phyloP scores from a whole-genome alignment of 2,329 filamentous ascomycete genomes.

The Botrytis fabae region DNA sequence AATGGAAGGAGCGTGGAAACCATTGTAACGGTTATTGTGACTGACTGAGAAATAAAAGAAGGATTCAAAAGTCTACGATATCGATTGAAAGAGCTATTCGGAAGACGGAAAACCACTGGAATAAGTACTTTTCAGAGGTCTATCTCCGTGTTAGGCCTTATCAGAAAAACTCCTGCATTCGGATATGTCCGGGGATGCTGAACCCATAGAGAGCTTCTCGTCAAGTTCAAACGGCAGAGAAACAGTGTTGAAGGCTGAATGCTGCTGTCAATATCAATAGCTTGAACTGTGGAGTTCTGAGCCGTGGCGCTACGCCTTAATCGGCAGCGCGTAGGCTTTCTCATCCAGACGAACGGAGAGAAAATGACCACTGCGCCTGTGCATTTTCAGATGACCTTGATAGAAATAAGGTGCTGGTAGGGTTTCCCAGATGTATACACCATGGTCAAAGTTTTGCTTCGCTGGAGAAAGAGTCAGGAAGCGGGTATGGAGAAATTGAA shows the following conservation, averaged over 20 bases:
- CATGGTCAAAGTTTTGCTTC: neutral
- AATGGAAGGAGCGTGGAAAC: conserved; percentile 10
- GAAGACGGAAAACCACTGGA: neutral
- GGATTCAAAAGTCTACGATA: conserved; percentile 4
- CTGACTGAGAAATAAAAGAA: neutral
- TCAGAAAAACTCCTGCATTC: neutral
- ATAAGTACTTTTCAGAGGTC: neutral
- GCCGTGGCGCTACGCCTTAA: neutral
- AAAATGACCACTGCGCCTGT: neutral
- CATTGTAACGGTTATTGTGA: neutral
- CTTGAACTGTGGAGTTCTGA: conserved; percentile 2
- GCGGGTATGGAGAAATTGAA: neutral
- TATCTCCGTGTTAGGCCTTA: neutral
- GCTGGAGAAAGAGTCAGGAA: neutral
- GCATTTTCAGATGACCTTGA: neutral
- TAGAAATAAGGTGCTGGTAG: neutral
- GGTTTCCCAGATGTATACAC: neutral
- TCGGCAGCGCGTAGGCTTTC: neutral
- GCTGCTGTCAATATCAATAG: conserved; percentile 6
- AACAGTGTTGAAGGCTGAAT: conserved; percentile 2
- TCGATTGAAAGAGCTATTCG: neutral
- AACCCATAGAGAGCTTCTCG: neutral
- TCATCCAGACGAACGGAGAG: neutral
- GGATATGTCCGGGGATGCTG: neutral
- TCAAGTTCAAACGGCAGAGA: neutral